Conservation (phyloP, 1,284 basidiomycete species). For the Trichosporon ovoides region DNA sequence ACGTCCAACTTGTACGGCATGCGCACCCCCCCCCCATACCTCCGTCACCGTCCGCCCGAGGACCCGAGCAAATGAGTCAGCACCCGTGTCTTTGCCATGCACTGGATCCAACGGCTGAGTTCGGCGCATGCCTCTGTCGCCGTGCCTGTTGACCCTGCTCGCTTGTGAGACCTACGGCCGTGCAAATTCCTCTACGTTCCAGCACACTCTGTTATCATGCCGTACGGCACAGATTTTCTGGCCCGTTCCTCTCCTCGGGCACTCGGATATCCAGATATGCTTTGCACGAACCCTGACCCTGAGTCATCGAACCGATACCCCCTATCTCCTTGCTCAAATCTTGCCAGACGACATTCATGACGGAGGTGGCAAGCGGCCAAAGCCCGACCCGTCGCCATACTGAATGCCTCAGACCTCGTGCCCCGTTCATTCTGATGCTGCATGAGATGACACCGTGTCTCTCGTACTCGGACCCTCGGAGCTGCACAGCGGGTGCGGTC, state of each 20-base stretch:
- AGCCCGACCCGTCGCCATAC: too few relatives aligned
- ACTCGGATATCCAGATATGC: slow-evolving; percentile 1
- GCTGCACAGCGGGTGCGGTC: background rate
- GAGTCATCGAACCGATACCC: background rate
- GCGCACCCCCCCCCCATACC: background rate
- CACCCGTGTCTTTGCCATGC: too few relatives aligned
- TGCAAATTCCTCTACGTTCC: slow-evolving; percentile 1
- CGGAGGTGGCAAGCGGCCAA: background rate
- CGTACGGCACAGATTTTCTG: too few relatives aligned
- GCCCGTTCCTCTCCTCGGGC: background rate
- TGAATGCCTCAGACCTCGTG: background rate
- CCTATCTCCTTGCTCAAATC: background rate
- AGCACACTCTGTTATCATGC: background rate
- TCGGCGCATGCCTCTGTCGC: too few relatives aligned
- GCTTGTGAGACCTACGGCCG: background rate
- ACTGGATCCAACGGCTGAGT: too few relatives aligned
- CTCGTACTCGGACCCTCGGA: background rate
- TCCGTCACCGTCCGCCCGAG: too few relatives aligned
- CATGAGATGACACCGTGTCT: background rate
- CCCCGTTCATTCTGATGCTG: background rate
- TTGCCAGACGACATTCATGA: background rate
- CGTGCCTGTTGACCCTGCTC: background rate
- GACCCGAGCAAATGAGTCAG: too few relatives aligned
- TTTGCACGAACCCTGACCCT: background rate
- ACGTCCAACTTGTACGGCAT: slow-evolving; percentile 1